Conservation (phyloP, 345 rosid genomes). For the Eucalyptus albens region DNA sequence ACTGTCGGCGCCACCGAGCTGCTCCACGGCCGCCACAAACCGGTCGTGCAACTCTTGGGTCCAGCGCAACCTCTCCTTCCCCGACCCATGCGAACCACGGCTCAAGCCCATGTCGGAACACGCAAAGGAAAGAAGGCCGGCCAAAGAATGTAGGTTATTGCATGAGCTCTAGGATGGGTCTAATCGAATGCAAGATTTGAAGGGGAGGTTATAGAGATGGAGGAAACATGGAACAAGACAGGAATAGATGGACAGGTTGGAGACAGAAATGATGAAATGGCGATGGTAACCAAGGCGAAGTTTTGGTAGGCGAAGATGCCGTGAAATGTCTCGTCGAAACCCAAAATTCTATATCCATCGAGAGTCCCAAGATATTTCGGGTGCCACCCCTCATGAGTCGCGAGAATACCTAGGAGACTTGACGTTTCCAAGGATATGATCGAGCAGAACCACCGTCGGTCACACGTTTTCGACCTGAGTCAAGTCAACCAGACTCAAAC, state of each 20-base stretch:
- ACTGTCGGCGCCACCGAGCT: slow-evolving; percentile 9
- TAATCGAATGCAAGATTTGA: not conserved
- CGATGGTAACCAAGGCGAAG: not conserved
- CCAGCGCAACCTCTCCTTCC: slow-evolving; percentile 6
- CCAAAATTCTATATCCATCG: not conserved
- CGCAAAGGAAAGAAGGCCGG: not conserved
- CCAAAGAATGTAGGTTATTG: not conserved
- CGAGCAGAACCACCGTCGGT: not conserved
- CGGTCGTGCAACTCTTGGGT: slow-evolving; percentile 3
- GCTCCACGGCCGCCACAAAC: not conserved
- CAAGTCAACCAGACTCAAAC: not conserved
- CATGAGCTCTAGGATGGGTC: not conserved
- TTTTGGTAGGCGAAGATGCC: not conserved
- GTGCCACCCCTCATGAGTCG: not conserved
- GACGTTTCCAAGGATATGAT: not conserved
- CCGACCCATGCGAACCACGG: not conserved
- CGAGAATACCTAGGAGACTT: not conserved
- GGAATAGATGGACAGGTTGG: not conserved
- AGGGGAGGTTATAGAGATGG: not conserved
- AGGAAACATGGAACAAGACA: not conserved
- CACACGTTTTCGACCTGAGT: not conserved
- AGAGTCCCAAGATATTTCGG: not conserved
- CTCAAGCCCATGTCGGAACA: not conserved
- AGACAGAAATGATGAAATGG: not conserved
- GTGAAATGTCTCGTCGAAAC: not conserved